Evolutionary conservation across 2,329 filamentous ascomycete species (phyloP).

Genomic region (Hypoxylon rubiginosum): DNA sequence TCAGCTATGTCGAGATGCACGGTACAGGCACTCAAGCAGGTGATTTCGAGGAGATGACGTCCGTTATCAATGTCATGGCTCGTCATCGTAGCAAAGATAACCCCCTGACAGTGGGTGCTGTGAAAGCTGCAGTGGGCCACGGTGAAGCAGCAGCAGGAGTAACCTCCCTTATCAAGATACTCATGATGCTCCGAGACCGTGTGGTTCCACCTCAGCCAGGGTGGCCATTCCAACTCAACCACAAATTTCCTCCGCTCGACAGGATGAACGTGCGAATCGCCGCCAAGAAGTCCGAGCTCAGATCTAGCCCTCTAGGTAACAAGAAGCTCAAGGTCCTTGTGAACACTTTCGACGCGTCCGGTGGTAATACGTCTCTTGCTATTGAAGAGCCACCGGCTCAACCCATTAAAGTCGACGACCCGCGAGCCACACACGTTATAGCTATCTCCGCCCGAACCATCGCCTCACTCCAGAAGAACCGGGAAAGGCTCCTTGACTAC

Average conservation of each 20-base stretch:
- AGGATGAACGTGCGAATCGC: neutral
- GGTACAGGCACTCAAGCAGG: conserved; percentile 79
- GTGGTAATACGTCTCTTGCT: neutral
- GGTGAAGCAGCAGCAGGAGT: conserved; percentile 57
- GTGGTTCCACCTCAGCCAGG: neutral
- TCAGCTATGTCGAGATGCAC: conserved; percentile 77
- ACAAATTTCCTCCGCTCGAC: neutral
- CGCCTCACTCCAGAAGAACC: conserved; percentile 55
- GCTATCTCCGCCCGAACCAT: neutral
- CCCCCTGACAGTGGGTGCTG: conserved; percentile 60
- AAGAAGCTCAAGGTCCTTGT: neutral
- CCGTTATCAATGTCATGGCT: conserved; percentile 71
- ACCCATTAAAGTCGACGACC: neutral
- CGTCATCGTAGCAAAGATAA: conserved; percentile 57
- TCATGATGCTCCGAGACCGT: conserved; percentile 52
- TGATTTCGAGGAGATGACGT: conserved; percentile 74
- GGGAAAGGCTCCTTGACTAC: conserved; percentile 57
- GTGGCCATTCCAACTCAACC: neutral
- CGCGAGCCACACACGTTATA: neutral
- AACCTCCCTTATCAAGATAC: conserved; percentile 38
- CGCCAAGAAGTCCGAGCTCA: neutral
- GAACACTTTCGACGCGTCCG: neutral
- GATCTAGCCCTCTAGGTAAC: neutral
- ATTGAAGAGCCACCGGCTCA: neutral
- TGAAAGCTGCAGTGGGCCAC: conserved; percentile 64